Base-by-base conservation (phyloP, 2,329 filamentous ascomycete genomes). In the Botrytis galanthina region DNA sequence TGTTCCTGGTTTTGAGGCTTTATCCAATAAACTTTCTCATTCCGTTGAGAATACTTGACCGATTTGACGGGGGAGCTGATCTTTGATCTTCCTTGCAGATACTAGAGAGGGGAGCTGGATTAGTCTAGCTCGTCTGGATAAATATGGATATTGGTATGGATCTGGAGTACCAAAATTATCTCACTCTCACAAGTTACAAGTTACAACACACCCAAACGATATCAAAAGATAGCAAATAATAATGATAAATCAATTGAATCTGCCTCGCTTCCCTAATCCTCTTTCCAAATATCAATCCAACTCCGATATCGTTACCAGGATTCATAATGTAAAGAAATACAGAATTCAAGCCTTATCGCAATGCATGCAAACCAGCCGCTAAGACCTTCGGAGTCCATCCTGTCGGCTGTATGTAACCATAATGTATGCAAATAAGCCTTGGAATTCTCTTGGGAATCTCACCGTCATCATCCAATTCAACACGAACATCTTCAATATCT, bases 71-170 rank as follows among this genome's bases (percentile, higher is more conserved):
- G 32, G 48, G 26, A 68, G 66, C 48, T 68, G 66, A 68, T 57
- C 35, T 66, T 66, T 48, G 48, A 68, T 57, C 35, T 57, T 68
- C 66, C 66, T 68, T 68, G 66, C 48, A 68, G 66, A 22, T 22
- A 42, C 26, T 42, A 29, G 48, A 54, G 32, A 35, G 35, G 48
- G 48, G 48, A 29, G 35, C 26, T 39, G 46, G 35, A 35, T n/a
- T n/a, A 18, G 35, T 42, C 32, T 54, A 67, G 64, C 22, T 54
- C 26, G 63, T 67, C 22, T 39, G 37, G 35, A n/a, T 54, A 54
- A 46, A 54, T 67, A 37, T 48, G 26, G 35, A 67, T 54, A 62
- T n/a, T 62, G 59, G 10, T 32, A 35, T 66, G 44, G 63, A 37
- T 37, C n/a, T 51, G 44, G 22, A 37, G 22, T 32, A 44, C 37